Base-by-base conservation (phyloP, 176 grass and related monocot genomes). In the Oryza longistaminata region DNA sequence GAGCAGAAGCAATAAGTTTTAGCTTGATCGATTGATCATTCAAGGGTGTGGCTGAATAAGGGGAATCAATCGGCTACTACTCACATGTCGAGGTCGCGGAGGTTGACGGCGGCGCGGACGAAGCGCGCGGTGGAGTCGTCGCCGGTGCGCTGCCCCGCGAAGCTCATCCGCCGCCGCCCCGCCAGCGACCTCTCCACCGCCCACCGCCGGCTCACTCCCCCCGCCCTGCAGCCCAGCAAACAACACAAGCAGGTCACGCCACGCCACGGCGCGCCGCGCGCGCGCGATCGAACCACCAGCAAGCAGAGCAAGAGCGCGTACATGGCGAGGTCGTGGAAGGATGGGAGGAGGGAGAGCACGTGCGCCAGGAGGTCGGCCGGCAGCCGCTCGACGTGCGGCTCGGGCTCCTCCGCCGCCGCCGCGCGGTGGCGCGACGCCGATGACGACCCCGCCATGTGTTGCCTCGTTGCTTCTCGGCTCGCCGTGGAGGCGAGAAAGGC, bases 21-120 rank as follows among this genome's bases (percentile, higher is more conserved):
- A 46, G 26, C 14, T 2, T 29, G 8, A 62, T 22, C 7, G 5
- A 43, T 1, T 14, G 40, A 7, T 15, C 66, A 11, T 21, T 35
- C 71, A 29, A 46, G 12, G 70, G 16, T 50, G 49, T 15, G 29
- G 29, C 10, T 42, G 21, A 11, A 44, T 2, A 10, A 43, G 42
- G 42, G 13, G 39, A 21, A 58, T 2, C 22, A 46, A 49, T 26
- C 22, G 7, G 48, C 42, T 42, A 31, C 29, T 2, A 68, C 85
- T 85, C 88, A 98, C 96, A 95, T 93, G 64, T 98, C 90, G 70
- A 98, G 93, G 85, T 98, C 96, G 61, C 87, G 85, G 85, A 98
- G 85, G 71, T 93, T 95, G 82, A 92, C 61, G 82, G 96, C 85
- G 76, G 85, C 89, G 62, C 83, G 76, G 62, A 98, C 85, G 76